These are phyloP conservation scores for Euphorbia celastroides DNA, from an alignment of 441 rosid species.

Conservation along the genomic window DNA sequence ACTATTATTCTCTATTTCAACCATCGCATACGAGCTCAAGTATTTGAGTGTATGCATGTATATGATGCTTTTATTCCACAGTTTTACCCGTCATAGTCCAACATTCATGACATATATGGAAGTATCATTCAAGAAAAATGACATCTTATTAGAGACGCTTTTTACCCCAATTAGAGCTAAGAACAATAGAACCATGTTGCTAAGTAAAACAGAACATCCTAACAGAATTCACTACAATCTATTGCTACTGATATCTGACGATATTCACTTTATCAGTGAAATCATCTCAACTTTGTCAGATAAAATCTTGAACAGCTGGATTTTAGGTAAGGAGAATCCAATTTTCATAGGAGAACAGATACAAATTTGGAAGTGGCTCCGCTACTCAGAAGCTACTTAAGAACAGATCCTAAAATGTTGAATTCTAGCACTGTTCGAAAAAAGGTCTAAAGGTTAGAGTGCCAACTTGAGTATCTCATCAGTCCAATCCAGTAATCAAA, in stretches of 20 bases:
- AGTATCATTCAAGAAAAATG: background rate
- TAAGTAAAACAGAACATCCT: too few species aligned
- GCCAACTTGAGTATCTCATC: constrained; percentile 2
- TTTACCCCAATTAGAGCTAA: too few species aligned
- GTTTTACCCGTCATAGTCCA: background rate
- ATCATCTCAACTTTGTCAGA: background rate
- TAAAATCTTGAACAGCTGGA: background rate
- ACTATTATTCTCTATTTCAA: background rate
- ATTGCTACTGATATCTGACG: too few species aligned
- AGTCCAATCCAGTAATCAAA: background rate
- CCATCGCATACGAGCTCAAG: constrained; percentile 1
- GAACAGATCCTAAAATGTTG: background rate
- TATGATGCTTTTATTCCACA: background rate
- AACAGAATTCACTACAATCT: too few species aligned
- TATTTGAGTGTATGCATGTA: background rate
- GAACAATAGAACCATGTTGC: too few species aligned
- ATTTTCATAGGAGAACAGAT: background rate
- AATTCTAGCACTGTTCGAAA: background rate
- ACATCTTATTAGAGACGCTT: background rate
- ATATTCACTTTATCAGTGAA: background rate
- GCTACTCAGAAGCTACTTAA: background rate
- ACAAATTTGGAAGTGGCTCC: background rate
- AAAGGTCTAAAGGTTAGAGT: background rate
- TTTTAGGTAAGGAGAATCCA: background rate
- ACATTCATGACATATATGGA: background rate